A percentile compares a stretch with the other conserved stretches of the same genome.
phyloP scores from a whole-genome alignment of 768 basidiomycete species.

The Termitomyces sp. region DNA sequence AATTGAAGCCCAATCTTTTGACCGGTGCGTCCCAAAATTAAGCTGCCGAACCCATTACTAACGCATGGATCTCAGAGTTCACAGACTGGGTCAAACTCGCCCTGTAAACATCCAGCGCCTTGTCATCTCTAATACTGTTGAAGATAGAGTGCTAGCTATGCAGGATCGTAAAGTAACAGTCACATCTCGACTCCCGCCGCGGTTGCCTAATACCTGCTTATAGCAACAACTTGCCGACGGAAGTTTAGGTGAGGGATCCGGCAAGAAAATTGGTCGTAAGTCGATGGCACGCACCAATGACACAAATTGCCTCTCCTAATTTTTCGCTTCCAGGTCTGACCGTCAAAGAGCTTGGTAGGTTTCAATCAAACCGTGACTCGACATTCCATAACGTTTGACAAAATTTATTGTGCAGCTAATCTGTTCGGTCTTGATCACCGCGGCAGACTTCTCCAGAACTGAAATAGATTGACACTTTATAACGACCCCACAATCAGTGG shows the following conservation, averaged over 20 bases:
- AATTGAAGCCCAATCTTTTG: conserved; percentile 57
- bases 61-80: conserved; percentile 23
- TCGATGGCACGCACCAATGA: conserved; percentile 7
- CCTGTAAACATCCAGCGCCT: conserved; percentile 49
- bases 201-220: not conserved
- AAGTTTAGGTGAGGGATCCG: conserved; percentile 55
- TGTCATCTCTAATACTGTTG: conserved; percentile 56
- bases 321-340: conserved; percentile 27
- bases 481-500: not conserved
- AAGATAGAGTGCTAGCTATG: conserved; percentile 63
- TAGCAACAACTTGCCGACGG: conserved; percentile 55
- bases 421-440: conserved; percentile 39
- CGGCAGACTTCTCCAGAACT: conserved; percentile 22
- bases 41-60: conserved; percentile 3
- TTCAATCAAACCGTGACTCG: too few relatives aligned
- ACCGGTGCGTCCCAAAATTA: conserved; percentile 25
- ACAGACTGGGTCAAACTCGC: conserved; percentile 51
- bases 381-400: not conserved
- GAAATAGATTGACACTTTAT: not conserved
- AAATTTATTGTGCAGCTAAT: conserved; percentile 21
- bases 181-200: not conserved
- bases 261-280: conserved; percentile 52
- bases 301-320: not conserved
- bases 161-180: conserved; percentile 50
- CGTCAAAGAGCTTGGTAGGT: conserved; percentile 44